Evolutionary conservation across 2,329 filamentous ascomycete genomes (phyloP), one percentile per base, ranked within the genome.

Genomic region (Aspergillus novoparasiticus): DNA sequence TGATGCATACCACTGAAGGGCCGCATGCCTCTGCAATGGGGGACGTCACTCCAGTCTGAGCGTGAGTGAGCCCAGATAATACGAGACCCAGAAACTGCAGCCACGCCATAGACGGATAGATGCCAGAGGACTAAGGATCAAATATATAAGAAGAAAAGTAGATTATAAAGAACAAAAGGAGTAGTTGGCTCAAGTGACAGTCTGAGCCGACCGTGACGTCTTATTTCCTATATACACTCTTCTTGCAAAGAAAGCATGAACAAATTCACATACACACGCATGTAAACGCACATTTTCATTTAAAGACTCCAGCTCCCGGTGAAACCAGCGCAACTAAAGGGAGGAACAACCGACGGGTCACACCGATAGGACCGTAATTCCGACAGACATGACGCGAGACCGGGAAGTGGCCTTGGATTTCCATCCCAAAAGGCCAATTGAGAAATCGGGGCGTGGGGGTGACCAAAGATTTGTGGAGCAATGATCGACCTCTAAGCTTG

Each of bases 1-100:
- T 76, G 51, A 81, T 66, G 62, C 78, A 80, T 48, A 78, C 72
- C 23, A 79, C 69, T 53, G 72, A 74, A 23, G 65, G 66, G 30
- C 69, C 70, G 62, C 75, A 77, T 8, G 64, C 32, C 60, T 74
- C 66, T n/a, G 71, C 72, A 28, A 78, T 64, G 6, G 75, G 74
- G 21, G 57, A 57, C n/a, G 67, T 69, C 30, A 71, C 66, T 23
- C 75, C 73, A 1, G 66, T 67, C 59, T 76, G 74, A 10, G 70
- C 69, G 46, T 54, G 55, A 32, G 61, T 63, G 28, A 64, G 19
- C 23, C 59, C 61, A 43, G 59, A 61, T 32, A 69, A 19, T 26
- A 68, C 59, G 6, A 41, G 45, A 26, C 30, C n/a, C 30, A 63
- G 48, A 16, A 54, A 41, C 2, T 48, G 26, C 14, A 36, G n/a